These are phyloP conservation scores for Murraya koenigii DNA, from an alignment of 345 rosid genomes.

Conservation along the genomic window DNA sequence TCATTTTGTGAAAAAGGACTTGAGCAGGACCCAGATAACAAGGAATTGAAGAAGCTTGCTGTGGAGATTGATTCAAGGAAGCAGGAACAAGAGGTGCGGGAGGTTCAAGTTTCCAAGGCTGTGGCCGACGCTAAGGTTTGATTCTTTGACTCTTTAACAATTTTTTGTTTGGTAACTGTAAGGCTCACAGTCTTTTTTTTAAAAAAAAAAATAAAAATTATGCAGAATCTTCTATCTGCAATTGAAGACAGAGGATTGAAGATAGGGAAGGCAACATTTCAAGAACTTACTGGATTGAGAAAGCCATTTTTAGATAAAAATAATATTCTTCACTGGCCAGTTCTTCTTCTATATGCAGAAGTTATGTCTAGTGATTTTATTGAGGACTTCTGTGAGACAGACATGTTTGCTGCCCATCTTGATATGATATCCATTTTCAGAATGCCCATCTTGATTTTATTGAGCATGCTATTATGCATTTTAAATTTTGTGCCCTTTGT, in stretches of 20 bases:
- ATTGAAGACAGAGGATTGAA: constrained; percentile 65
- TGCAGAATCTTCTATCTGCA: constrained; percentile 66
- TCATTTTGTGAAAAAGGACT: constrained; percentile 54
- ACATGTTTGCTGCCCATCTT: constrained; percentile 78
- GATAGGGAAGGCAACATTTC: constrained; percentile 71
- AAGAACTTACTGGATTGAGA: constrained; percentile 70
- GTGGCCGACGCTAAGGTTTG: constrained; percentile 71
- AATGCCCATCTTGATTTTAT: neutral
- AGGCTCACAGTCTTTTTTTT: constrained; percentile 1
- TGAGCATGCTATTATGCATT: neutral
- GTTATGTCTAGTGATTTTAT: constrained; percentile 90
- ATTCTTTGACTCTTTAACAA: constrained; percentile 8
- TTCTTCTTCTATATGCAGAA: constrained; percentile 83
- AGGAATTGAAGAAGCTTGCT: constrained; percentile 64
- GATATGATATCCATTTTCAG: constrained; percentile 74
- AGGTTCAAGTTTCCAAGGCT: constrained; percentile 60
- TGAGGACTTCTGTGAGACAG: constrained; percentile 84
- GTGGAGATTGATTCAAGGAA: constrained; percentile 52
- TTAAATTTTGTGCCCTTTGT: constrained; percentile 9
- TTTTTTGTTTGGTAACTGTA: neutral
- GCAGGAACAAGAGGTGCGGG: constrained; percentile 49
- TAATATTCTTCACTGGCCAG: constrained; percentile 88
- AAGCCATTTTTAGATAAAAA: constrained; percentile 69
- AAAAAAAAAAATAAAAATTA: neutral
- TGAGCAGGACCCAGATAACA: constrained; percentile 56